Percentiles rank a stretch among this genome's conserved stretches.
Evolutionary conservation across 129 eudicot genomes (phyloP).

Genomic region (Artemisia annua): DNA sequence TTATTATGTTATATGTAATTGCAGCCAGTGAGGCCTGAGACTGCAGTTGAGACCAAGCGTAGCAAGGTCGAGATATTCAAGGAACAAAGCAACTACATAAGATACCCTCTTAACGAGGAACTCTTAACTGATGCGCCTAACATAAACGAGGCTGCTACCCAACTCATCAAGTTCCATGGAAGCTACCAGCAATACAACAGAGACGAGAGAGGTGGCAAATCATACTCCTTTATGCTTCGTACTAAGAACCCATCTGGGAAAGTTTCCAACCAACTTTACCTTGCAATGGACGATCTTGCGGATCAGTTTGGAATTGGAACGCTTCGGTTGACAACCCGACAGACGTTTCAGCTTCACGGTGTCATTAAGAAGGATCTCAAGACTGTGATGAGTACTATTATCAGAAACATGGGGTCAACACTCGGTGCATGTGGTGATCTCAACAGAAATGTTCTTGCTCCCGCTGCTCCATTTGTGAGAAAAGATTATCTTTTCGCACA

Average conservation of each 20-base stretch:
- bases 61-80: constrained; percentile 96
- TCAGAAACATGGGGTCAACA: constrained; percentile 92
- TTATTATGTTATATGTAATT: background rate
- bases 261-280: constrained; percentile 83
- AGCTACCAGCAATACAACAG: constrained; percentile 91
- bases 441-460: constrained; percentile 97
- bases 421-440: constrained; percentile 99
- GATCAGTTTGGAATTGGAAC: constrained; percentile 94
- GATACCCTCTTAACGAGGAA: constrained; percentile 98
- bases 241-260: constrained; percentile 99
- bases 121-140: constrained; percentile 79
- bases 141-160: constrained; percentile 90
- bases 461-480: constrained; percentile 80
- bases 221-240: constrained; percentile 98
- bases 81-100: constrained; percentile 88
- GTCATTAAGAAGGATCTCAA: constrained; percentile 86
- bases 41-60: constrained; percentile 68
- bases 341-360: constrained; percentile 98
- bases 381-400: constrained; percentile 94
- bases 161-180: constrained; percentile 96
- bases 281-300: constrained; percentile 97
- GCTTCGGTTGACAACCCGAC: constrained; percentile 91
- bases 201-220: constrained; percentile 75
- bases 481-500: constrained; percentile 94
- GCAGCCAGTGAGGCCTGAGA: constrained; percentile 86